These are phyloP conservation scores for Fusarium sp. DNA, from an alignment of 2,329 filamentous ascomycete genomes.

Conservation along the genomic window DNA sequence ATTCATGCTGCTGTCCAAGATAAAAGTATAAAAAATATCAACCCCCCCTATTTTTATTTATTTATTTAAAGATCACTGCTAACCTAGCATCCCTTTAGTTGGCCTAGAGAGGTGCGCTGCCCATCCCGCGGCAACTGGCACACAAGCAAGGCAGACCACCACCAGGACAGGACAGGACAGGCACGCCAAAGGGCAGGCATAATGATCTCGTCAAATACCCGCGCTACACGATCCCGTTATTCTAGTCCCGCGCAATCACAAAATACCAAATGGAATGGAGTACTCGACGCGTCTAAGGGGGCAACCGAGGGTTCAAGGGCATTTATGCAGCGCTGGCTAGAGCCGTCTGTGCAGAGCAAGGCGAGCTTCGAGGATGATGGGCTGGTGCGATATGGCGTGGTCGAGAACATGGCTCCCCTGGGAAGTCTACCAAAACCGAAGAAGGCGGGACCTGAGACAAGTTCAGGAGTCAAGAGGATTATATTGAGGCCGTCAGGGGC, in stretches of 20 bases:
- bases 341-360: conserved; percentile 68
- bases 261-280: conserved; percentile 46
- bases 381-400: conserved; percentile 77
- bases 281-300: conserved; percentile 53
- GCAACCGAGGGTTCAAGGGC: conserved; percentile 54
- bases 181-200: conserved; percentile 23
- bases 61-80: conserved; percentile 15
- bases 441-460: conserved; percentile 48
- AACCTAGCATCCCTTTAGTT: conserved; percentile 29
- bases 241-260: conserved; percentile 62
- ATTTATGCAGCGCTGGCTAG: conserved; percentile 68
- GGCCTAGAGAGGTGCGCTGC: conserved; percentile 49
- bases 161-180: conserved; percentile 17
- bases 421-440: conserved; percentile 75
- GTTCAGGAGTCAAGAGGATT: conserved; percentile 55
- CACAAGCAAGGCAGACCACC: conserved; percentile 23
- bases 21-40: conserved; percentile 42
- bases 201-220: conserved; percentile 58
- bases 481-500: conserved; percentile 56
- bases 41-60: neutral
- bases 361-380: conserved; percentile 84
- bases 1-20: conserved; percentile 48
- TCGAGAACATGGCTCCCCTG: conserved; percentile 86
- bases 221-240: conserved; percentile 66
- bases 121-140: conserved; percentile 42